Evolutionary conservation across 1,284 basidiomycete genomes (phyloP).

Genomic region (Puccinia hordei): DNA sequence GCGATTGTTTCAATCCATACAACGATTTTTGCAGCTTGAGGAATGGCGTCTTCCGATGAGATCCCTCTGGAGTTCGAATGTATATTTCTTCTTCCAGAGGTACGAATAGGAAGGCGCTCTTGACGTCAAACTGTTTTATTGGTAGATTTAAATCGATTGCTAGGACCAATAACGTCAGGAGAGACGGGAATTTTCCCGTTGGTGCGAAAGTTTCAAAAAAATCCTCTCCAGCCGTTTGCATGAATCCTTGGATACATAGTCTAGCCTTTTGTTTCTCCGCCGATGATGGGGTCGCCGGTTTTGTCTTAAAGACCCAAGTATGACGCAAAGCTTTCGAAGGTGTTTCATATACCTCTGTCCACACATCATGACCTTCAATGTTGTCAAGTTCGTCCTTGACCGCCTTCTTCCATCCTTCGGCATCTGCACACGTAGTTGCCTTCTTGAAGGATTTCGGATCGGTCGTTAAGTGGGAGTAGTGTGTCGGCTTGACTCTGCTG

Average conservation of each 20-base stretch:
- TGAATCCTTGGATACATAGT: no score
- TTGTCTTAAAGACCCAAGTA: no score
- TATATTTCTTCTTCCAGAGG: slow-evolving; percentile 61
- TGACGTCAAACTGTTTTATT: slow-evolving; percentile 63
- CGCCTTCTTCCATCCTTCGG: not conserved
- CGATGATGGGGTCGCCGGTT: no score
- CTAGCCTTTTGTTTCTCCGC: no score
- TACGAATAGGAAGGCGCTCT: slow-evolving; percentile 62
- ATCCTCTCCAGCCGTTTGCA: no score
- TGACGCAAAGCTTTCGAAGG: no score
- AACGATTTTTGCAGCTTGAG: slow-evolving; percentile 9
- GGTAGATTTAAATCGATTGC: no score
- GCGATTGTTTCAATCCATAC: slow-evolving; percentile 5
- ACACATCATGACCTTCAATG: no score
- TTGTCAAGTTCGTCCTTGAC: not conserved
- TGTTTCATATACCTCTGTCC: no score
- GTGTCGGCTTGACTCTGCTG: not conserved
- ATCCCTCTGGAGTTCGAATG: slow-evolving; percentile 58
- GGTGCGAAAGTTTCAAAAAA: slow-evolving; percentile 53
- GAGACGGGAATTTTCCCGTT: no score
- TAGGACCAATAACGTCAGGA: no score
- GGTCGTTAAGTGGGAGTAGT: not conserved
- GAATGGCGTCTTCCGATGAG: not conserved
- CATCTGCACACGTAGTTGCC: not conserved
- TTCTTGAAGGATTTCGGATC: slow-evolving; percentile 3